Percentiles rank a stretch among this genome's conserved stretches.
phyloP scores from a whole-genome alignment of 2,329 filamentous ascomycete genomes.

The Sporothrix phasma region DNA sequence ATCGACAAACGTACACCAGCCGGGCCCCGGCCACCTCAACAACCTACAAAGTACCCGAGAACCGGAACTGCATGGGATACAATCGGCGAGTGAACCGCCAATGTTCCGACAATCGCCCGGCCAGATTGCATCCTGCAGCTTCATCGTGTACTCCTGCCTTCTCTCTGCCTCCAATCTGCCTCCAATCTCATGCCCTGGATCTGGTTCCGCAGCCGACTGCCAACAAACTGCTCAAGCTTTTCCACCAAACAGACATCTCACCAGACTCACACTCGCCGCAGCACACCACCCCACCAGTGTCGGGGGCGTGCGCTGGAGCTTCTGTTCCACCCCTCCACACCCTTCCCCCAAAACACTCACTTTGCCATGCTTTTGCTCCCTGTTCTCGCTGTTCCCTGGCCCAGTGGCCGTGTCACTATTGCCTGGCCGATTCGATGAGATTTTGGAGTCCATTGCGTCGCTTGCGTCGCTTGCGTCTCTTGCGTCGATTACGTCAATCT shows the following conservation, averaged over 20 bases:
- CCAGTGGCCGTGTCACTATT: too few species aligned
- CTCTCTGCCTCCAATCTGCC: neutral
- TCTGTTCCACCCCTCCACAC: too few species aligned
- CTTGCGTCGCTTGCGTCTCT: constrained; percentile 8
- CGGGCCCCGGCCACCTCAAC: neutral
- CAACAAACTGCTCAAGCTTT: neutral
- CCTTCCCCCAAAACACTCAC: neutral
- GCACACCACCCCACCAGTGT: neutral
- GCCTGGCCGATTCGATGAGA: neutral
- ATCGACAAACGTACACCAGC: neutral
- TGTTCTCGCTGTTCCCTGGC: too few species aligned
- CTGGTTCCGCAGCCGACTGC: neutral
- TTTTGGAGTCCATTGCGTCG: constrained; percentile 6
- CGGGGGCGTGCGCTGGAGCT: too few species aligned
- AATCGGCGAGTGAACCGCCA: constrained; percentile 1
- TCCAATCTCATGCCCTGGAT: too few species aligned
- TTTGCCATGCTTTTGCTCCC: neutral
- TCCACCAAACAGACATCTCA: constrained; percentile 8
- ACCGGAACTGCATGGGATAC: neutral
- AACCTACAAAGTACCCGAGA: too few species aligned
- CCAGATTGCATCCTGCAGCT: neutral
- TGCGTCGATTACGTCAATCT: constrained; percentile 11
- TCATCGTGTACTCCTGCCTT: neutral
- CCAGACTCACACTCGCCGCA: neutral
- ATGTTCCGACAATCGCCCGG: neutral